Base-by-base conservation (phyloP, 2,329 filamentous ascomycete genomes). In the Tetracladium maxilliforme region DNA sequence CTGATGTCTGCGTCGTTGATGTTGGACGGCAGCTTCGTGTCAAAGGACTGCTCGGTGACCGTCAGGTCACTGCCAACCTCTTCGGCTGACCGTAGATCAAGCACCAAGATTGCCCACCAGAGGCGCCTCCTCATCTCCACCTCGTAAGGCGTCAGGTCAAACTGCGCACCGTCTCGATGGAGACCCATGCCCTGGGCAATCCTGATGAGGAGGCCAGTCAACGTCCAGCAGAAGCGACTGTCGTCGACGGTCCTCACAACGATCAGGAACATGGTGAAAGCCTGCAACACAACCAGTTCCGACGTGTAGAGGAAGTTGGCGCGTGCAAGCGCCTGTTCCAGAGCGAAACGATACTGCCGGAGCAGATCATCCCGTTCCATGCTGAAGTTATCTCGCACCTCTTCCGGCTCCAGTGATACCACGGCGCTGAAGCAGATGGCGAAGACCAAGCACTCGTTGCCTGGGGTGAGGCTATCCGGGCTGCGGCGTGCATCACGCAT, bases 401-500 rank as follows among this genome's bases (percentile, higher is more conserved):
- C 47, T 10, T 39, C 32, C 11, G 32, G 33, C 16, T 28, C 40
- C 34, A 51, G 42, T 7, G 45, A 43, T 3, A 61, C 69, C 4
- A 61, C 49, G 1, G 59, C 58, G 20, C 54, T 57, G 33, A 66
- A 68, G 36, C 67, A 70, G 14, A 70, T 59, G n/a, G 61, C 51
- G 35, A 67, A 70, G 20, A 69, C 48, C 20, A 69, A 41, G 11
- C 54, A 51, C 33, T 69, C 30, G 56, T 37, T 42, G 30, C 43
- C 37, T 33, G 34, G 33, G 31, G 37, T 58, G 2, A 83, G 54
- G 16, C 56, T 66, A 21, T 68, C 58, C 11, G 72, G 52, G 27
- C 71, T 66, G 19, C 59, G 61, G 18, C 69, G 59, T 2, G 73
- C 59, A n/a, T 69, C 58, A 11, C 70, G 58, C 19, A 83, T 60